These are phyloP conservation scores for Dysphania ambrosioides DNA, from an alignment of 148 eudicot genomes.

Conservation along the genomic window DNA sequence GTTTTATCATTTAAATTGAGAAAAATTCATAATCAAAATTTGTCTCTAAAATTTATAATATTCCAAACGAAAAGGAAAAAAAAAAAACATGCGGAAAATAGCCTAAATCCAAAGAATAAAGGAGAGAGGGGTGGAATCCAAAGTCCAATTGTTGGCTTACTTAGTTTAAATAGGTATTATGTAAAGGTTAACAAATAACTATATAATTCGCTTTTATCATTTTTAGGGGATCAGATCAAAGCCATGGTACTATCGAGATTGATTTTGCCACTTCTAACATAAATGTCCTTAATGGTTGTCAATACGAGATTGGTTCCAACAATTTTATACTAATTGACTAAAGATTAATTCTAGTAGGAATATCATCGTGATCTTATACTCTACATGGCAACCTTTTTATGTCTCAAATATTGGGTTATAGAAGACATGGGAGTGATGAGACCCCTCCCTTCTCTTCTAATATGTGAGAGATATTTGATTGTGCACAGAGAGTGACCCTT, in stretches of 20 bases:
- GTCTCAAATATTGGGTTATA: neutral
- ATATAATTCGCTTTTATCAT: no score
- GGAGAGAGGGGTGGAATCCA: neutral
- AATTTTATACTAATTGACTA: neutral
- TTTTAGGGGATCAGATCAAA: no score
- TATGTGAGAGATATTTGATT: constrained; percentile 8
- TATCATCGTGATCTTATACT: neutral
- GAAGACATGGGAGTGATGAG: neutral
- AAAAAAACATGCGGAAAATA: no score
- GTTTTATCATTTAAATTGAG: no score
- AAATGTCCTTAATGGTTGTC: neutral
- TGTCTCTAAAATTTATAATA: no score
- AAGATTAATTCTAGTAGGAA: neutral
- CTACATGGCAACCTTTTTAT: neutral
- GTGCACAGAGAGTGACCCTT: constrained; percentile 18
- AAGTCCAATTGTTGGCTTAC: no score
- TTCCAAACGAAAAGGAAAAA: no score
- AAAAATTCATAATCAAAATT: no score
- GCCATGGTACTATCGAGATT: neutral
- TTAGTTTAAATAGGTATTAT: no score
- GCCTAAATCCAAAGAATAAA: no score
- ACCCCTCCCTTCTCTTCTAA: neutral
- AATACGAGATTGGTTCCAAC: neutral
- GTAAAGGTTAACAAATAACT: no score
- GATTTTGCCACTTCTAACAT: no score